Conservation (phyloP, 371 early-diverging fungal species). For the Sporodiniella umbellata region DNA sequence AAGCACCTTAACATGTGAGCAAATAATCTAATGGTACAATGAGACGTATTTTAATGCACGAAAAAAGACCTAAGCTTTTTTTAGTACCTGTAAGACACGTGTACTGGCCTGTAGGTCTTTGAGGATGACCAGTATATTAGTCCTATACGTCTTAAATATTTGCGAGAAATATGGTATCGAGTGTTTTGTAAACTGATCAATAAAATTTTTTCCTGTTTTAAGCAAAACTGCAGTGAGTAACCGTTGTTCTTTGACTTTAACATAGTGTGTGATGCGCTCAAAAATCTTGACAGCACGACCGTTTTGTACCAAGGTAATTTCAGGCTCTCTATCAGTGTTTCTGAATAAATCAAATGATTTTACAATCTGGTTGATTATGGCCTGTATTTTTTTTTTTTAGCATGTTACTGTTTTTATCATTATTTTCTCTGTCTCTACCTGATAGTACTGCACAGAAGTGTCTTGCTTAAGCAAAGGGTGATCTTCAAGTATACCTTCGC, state of each 20-base stretch:
- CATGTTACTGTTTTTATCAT: too few species aligned
- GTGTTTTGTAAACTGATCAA: slow-evolving; percentile 63
- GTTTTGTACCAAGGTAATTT: slow-evolving; percentile 33
- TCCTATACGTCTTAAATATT: slow-evolving; percentile 54
- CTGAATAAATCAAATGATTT: slow-evolving; percentile 34
- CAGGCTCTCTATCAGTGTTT: slow-evolving; percentile 31
- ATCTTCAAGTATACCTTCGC: slow-evolving; percentile 28
- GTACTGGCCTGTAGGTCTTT: slow-evolving; percentile 57
- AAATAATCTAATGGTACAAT: slow-evolving; percentile 54
- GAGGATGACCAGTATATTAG: slow-evolving; percentile 46
- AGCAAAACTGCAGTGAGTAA: slow-evolving; percentile 49
- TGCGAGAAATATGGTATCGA: slow-evolving; percentile 66
- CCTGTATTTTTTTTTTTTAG: slow-evolving; percentile 34
- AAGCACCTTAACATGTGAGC: slow-evolving; percentile 74
- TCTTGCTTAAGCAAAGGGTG: slow-evolving; percentile 50
- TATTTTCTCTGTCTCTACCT: slow-evolving; percentile 20
- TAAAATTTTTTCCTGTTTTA: slow-evolving; percentile 54
- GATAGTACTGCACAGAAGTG: slow-evolving; percentile 50
- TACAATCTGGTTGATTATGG: slow-evolving; percentile 51
- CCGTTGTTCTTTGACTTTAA: slow-evolving; percentile 55
- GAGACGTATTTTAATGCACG: not conserved
- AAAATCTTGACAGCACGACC: slow-evolving; percentile 49
- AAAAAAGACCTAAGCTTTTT: not conserved
- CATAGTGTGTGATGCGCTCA: slow-evolving; percentile 47
- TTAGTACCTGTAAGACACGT: slow-evolving; percentile 53